Evolutionary conservation across 2,329 filamentous ascomycete genomes (phyloP), one percentile per base, ranked within the genome.

Genomic region (Clarireedia homoeocarpa): DNA sequence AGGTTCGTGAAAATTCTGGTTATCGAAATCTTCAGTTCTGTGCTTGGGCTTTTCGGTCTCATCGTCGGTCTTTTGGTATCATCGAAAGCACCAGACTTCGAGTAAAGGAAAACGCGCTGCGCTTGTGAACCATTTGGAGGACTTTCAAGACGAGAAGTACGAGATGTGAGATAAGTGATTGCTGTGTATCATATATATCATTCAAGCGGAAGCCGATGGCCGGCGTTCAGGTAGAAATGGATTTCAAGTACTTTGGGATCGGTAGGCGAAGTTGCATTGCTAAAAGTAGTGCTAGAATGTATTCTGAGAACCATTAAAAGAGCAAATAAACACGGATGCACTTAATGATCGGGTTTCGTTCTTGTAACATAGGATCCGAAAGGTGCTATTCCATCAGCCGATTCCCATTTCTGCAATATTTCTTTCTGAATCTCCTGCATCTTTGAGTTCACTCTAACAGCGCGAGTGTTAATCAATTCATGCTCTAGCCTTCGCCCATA

Each of bases 1-100:
- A 96, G 91, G 54, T 99, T 99, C 74, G 92, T 99, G 74, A 96
- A 96, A 77, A 96, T 99, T 65, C 84, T 99, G 52, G 92, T 99
- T 65, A 95, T 99, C 68, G 95, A 99, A 74, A 99, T 99, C 71
- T 99, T 99, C 79, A 96, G 91, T 71, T 97, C 92, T 42, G 92
- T 99, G 49, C 80, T 99, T 10, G 94, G 95, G 61, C 83, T 99
- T 3, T 99, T 99, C 69, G 95, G 94, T 58, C 80, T 99, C 61
- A 99, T 99, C 69, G 85, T 99, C 64, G 94, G 95, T 47, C 81
- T 99, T 55, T 79, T 99, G 63, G 81, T 97, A 52, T 89, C 89
- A 58, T 81, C 86, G 71, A 95, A 94, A 74, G 91, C 94, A 26
- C 71, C 76, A 24, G 88, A 91, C 61, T 95, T 96, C 60, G 56